Base-by-base conservation (phyloP, 2,329 filamentous ascomycete genomes). In the Aspergillus ochraceoroseus region DNA sequence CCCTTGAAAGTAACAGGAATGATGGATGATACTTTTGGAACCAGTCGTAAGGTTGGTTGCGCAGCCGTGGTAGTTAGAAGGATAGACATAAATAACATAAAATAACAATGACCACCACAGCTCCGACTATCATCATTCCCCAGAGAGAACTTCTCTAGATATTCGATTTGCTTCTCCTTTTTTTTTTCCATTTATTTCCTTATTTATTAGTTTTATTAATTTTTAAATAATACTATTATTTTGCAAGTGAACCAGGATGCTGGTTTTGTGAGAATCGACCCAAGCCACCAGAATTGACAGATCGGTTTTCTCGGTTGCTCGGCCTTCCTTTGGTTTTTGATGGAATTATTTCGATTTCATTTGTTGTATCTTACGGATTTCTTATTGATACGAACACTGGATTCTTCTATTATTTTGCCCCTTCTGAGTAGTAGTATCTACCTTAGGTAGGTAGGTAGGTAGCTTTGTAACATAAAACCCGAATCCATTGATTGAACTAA, bases 211-310 rank as follows among this genome's bases (percentile, higher is more conserved):
- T 22, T 28, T 30, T 17, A 25, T 31, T 41, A 20, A 17, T 38
- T 41, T 43, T 38, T 25, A 34, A 35, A 11, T 32, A 15, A 9
- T 31, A 12, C 15, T 29, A 12, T n/a, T 33, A 13, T 33, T 33
- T 46, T 37, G 42, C 27, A 38, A 37, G 32, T 38, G 32, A 38
- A 41, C 43, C 32, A 41, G 38, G 41, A 46, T 49, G 35, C 37
- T 43, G 29, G 44, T 41, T n/a, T 48, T 46, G 41, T 40, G 47
- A 38, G 43, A 36, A 43, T 44, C 33, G 31, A 34, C 43, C 37
- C 32, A 47, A 52, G 44, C 42, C 44, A 52, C 48, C 42, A 44
- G 26, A 59, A 48, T 51, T 58, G 56, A 59, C 54, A 57, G 54
- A 55, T 58, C 54, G 48, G 47, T 48, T 55, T 50, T 38, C 31